Base-by-base conservation (phyloP, 2,329 filamentous ascomycete genomes). In the Pseudopyricularia cyperi region DNA sequence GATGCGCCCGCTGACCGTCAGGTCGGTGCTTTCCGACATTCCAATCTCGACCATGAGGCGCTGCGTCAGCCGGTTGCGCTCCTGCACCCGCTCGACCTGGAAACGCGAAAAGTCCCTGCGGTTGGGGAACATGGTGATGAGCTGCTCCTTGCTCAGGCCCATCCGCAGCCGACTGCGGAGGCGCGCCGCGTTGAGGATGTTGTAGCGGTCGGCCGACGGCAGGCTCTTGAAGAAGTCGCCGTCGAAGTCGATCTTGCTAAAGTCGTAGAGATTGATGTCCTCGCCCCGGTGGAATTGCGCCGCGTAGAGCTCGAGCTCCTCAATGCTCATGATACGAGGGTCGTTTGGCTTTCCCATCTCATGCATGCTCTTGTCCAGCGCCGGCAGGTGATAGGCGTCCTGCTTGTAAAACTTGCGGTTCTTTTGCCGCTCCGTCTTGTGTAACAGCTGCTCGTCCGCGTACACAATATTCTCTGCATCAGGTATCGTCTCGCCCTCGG, bases 231-330 rank as follows among this genome's bases (percentile, higher is more conserved):
- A 98, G 68, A 98, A 98, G 12, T 91, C 82, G 58, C 90, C 88
- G 58, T 97, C 87, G 61, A 97, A 98, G 63, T 98, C 93, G 60
- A 98, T 98, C 68, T 97, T 97, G 63, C 87, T 94, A 63, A 98
- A 98, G 68, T 97, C 91, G 67, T 97, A 97, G 5, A 90, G 68
- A 57, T 84, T 83, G 59, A 97, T 85, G 64, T 97, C 91, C 66
- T 97, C 89, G 52, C 93, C 93, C 55, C 81, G 82, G 61, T 96
- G 81, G 61, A 97, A 97, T 57, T 97, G 90, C 50, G 84, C 76
- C 3, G 94, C 91, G 64, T 98, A 98, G 58, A 91, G 85, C 67
- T 97, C 89, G 54, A 98, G 70, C 63, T 98, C 91, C 62, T 95
- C 89, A 24, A 94, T 79, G 51, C 86, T 94, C 93, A 98, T 97